Conservation (phyloP, 768 basidiomycete species). For the Amylocystis lapponica region DNA sequence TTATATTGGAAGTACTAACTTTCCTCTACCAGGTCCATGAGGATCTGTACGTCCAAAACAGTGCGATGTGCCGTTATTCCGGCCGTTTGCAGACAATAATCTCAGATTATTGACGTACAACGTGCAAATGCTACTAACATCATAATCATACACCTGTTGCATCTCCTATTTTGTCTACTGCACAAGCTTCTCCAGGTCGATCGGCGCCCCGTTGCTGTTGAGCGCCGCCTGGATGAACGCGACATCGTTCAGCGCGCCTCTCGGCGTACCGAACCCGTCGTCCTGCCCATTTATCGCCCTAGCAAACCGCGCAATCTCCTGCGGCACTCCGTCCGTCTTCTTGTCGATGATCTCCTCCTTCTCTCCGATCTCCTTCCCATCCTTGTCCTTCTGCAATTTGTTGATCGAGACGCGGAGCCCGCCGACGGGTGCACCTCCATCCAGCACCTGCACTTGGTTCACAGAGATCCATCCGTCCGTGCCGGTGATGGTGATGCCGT, state of each 20-base stretch:
- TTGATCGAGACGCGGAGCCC: slow-evolving; percentile 31
- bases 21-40: too few relatives aligned
- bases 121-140: too few relatives aligned
- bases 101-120: too few relatives aligned
- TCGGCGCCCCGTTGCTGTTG: slow-evolving; percentile 53
- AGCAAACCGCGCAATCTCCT: slow-evolving; percentile 57
- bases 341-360: slow-evolving; percentile 43
- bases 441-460: slow-evolving; percentile 24
- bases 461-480: slow-evolving; percentile 55
- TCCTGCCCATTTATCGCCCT: slow-evolving; percentile 42
- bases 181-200: slow-evolving; percentile 47
- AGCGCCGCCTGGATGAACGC: slow-evolving; percentile 76
- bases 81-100: too few relatives aligned
- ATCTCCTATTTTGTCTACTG: too few relatives aligned
- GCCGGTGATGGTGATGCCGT: slow-evolving; percentile 52
- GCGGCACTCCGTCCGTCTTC: slow-evolving; percentile 44
- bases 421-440: slow-evolving; percentile 5
- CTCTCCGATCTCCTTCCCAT: slow-evolving; percentile 36
- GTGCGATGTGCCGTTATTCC: too few relatives aligned
- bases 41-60: too few relatives aligned
- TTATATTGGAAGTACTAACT: too few relatives aligned
- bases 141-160: too few relatives aligned
- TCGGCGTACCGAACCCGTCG: slow-evolving; percentile 54
- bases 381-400: slow-evolving; percentile 25
- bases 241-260: slow-evolving; percentile 64